Base-by-base conservation (phyloP, 2,329 filamentous ascomycete species). In the Cladosporium colombiae region DNA sequence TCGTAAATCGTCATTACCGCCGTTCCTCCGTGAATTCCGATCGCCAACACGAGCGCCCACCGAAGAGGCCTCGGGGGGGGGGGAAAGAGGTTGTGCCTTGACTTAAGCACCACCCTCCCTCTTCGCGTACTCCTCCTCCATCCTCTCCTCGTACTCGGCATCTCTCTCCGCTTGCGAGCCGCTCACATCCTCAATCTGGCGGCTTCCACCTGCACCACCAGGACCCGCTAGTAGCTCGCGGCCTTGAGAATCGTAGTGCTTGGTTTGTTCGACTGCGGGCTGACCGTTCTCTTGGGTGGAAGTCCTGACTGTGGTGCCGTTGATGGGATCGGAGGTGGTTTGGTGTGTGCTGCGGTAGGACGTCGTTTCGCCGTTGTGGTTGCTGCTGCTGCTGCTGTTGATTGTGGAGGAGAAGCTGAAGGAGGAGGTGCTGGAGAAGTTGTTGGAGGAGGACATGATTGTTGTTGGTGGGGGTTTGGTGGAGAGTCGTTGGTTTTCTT, bases 111-210 rank as follows among this genome's bases (percentile, higher is more conserved):
- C 74, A 10, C 74, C 73, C 67, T 76, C 72, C 14, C 74, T 66
- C 71, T 76, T 76, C 21, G 74, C 74, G 64, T 76, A 74, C 70
- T 75, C 71, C 3, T 72, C 72, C 67, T 74, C 71, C 57, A 74
- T 73, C 60, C 69, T 68, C 68, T 73, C 73, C 62, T 73, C 70
- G 56, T 74, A 74, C 66, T 68, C 57, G 23, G 65, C 35, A 68
- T 74, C 72, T 53, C 67, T 68, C 66, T 64, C 57, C 8, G 65
- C 69, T 52, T 74, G 73, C 53, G 25, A 8, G 23, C 55, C 61
- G 23, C 49, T 56, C 23, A 74, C 72, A 66, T 76, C 71, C 64
- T 75, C 71, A 29, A 76, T 73, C 44, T 70, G 65, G 11, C 70
- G 62, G 31, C 49, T 56, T 7, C 23, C 44, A 8, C 49, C 64